phyloP scores from a whole-genome alignment of 2,329 filamentous ascomycete genomes.

The Delphinella strobiligena region DNA sequence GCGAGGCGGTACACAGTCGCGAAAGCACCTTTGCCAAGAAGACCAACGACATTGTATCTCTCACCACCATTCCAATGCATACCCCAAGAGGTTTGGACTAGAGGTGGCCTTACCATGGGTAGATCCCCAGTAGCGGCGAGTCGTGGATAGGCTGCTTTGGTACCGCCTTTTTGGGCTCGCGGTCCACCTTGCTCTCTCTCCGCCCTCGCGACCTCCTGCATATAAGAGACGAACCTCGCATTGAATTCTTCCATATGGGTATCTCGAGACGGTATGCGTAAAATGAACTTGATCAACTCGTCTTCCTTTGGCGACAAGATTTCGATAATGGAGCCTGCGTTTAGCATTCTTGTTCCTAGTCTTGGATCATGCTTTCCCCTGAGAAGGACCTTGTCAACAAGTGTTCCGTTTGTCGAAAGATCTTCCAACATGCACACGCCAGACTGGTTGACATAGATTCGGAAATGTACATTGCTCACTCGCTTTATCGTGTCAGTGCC shows the following conservation, averaged over 20 bases:
- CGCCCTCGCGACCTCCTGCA: constrained; percentile 28
- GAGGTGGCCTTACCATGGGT: constrained; percentile 1
- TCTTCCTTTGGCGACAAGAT: constrained; percentile 43
- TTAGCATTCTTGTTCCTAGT: constrained; percentile 51
- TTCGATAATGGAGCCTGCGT: constrained; percentile 60
- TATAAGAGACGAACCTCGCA: constrained; percentile 57
- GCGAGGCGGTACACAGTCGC: constrained; percentile 87
- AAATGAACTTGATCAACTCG: constrained; percentile 67
- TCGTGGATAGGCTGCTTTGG: background rate
- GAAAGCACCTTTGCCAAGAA: constrained; percentile 88
- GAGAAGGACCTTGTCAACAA: constrained; percentile 65
- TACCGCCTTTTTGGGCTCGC: constrained; percentile 1
- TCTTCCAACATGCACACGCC: constrained; percentile 88
- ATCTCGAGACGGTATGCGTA: constrained; percentile 65
- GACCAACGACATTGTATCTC: constrained; percentile 70
- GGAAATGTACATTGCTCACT: constrained; percentile 91
- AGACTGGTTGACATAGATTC: constrained; percentile 79
- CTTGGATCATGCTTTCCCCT: constrained; percentile 34
- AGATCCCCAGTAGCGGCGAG: constrained; percentile 5
- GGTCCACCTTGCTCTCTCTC: constrained; percentile 2
- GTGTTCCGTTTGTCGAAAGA: constrained; percentile 87
- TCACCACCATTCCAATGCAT: constrained; percentile 73
- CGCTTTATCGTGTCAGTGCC: constrained; percentile 54
- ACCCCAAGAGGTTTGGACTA: constrained; percentile 36
- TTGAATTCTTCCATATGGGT: constrained; percentile 56